A percentile compares a stretch with the other conserved stretches of the same genome.
Conservation (phyloP, 257 asterid genomes). For the Nicotiana otophora region DNA sequence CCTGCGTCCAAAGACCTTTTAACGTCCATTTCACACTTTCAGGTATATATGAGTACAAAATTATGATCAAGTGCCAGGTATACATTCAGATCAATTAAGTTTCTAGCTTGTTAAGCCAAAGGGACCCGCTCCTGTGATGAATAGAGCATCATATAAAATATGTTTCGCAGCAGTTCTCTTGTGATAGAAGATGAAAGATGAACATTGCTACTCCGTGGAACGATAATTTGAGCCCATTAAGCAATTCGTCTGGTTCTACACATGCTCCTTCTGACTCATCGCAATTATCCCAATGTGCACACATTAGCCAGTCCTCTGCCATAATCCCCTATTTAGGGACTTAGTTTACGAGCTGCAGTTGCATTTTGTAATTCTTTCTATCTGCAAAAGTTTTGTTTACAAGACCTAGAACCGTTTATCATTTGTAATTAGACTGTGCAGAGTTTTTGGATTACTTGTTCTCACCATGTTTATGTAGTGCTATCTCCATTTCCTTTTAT, state of each 20-base stretch:
- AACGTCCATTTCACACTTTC: not conserved
- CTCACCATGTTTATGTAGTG: not conserved
- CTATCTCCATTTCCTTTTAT: not conserved
- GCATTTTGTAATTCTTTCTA: not conserved
- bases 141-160: not conserved
- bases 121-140: not conserved
- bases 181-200: not conserved
- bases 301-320: not conserved
- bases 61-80: not conserved
- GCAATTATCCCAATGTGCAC: not conserved
- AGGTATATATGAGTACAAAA: not conserved
- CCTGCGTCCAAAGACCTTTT: conserved; percentile 39
- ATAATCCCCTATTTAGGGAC: not conserved
- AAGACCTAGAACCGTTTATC: not conserved
- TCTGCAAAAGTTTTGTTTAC: not conserved
- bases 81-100: not conserved
- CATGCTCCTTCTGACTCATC: not conserved
- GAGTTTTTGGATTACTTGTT: not conserved
- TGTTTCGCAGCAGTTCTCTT: not conserved
- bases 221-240: not conserved
- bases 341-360: not conserved
- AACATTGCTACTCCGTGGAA: not conserved
- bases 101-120: too few relatives aligned
- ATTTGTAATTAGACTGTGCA: not conserved
- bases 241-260: not conserved